phyloP scores from a whole-genome alignment of 1,284 basidiomycete genomes.

The Pseudomicrostroma phylloplanum region DNA sequence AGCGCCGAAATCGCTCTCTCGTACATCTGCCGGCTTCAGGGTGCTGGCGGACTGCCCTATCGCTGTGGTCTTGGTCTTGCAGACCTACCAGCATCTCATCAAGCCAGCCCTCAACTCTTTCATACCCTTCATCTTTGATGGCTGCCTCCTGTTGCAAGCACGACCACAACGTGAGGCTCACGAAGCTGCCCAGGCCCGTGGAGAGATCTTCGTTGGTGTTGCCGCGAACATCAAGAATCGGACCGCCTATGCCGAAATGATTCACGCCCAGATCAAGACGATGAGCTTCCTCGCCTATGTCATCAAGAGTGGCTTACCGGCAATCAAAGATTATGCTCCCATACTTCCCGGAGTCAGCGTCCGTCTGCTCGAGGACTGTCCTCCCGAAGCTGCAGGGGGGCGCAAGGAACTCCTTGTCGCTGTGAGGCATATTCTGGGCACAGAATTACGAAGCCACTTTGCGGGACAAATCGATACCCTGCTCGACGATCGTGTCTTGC shows the following conservation, averaged over 20 bases:
- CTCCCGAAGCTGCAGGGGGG: constrained; percentile 70
- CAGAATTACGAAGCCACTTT: constrained; percentile 72
- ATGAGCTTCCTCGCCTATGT: constrained; percentile 91
- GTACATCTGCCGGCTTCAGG: constrained; percentile 67
- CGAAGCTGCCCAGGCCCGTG: constrained; percentile 70
- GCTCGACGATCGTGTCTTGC: constrained; percentile 81
- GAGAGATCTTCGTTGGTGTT: constrained; percentile 77
- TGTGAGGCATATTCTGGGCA: constrained; percentile 80
- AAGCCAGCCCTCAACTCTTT: constrained; percentile 66
- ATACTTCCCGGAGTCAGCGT: constrained; percentile 74
- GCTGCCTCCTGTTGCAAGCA: constrained; percentile 56
- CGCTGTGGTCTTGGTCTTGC: constrained; percentile 84
- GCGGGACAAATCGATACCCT: constrained; percentile 81
- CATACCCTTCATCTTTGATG: constrained; percentile 56
- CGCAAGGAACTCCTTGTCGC: constrained; percentile 83
- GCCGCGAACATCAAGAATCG: constrained; percentile 64
- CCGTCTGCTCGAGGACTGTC: constrained; percentile 87
- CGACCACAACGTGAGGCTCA: constrained; percentile 80
- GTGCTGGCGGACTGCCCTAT: constrained; percentile 90
- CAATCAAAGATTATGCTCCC: constrained; percentile 72
- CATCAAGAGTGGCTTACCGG: constrained; percentile 65
- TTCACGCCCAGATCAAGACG: constrained; percentile 77
- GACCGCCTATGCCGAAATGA: constrained; percentile 76
- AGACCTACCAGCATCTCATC: constrained; percentile 67
- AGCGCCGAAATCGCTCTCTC: constrained; percentile 32